phyloP scores from a whole-genome alignment of 2,329 filamentous ascomycete species.

The Zymoseptoria brevis region DNA sequence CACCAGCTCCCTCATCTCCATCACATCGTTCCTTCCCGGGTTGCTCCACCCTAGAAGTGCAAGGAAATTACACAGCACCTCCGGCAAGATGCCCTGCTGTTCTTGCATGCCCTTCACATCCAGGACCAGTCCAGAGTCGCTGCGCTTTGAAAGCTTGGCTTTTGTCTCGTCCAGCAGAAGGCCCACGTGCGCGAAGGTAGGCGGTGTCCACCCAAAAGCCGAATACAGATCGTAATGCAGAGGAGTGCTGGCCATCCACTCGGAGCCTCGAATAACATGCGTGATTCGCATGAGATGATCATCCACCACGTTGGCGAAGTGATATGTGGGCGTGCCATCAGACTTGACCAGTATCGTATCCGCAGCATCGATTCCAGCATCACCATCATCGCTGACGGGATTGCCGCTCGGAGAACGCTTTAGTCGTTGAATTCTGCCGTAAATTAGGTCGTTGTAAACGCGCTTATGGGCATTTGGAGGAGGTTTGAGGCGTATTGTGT shows the following conservation, averaged over 20 bases:
- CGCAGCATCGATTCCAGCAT: conserved; percentile 49
- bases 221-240: conserved; percentile 55
- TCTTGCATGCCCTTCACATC: conserved; percentile 52
- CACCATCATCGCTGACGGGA: conserved; percentile 23
- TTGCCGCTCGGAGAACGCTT: conserved; percentile 23
- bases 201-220: conserved; percentile 43
- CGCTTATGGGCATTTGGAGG: conserved; percentile 51
- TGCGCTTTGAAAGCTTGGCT: conserved; percentile 65
- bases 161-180: conserved; percentile 41
- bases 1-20: conserved; percentile 63
- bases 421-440: conserved; percentile 52
- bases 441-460: conserved; percentile 69
- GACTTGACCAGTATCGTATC: conserved; percentile 87
- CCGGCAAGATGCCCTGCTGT: conserved; percentile 52
- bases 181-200: conserved; percentile 43
- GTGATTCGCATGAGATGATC: conserved; percentile 94
- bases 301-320: conserved; percentile 94
- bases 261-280: conserved; percentile 86
- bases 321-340: conserved; percentile 90
- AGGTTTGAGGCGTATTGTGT: conserved; percentile 69
- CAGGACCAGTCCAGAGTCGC: conserved; percentile 43
- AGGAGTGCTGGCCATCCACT: conserved; percentile 94
- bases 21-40: conserved; percentile 57
- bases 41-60: conserved; percentile 80
- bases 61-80: conserved; percentile 69